Conservation (phyloP, 495 filamentous ascomycete genomes). For the Penicillium atrosanguineum region DNA sequence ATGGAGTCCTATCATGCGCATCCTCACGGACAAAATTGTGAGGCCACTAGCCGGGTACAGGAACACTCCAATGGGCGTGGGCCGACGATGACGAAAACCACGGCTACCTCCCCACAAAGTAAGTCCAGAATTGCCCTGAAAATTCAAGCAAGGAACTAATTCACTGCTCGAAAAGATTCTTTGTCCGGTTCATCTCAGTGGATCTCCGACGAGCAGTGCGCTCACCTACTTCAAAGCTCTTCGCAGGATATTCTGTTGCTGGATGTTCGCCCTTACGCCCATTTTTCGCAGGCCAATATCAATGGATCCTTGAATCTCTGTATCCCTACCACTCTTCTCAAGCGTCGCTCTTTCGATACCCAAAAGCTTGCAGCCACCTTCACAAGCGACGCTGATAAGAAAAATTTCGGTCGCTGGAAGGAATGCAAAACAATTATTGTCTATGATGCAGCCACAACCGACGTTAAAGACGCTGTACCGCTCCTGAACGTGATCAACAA, state of each 20-base stretch:
- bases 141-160: not conserved
- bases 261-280: slow-evolving; percentile 86
- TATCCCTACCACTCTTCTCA: slow-evolving; percentile 91
- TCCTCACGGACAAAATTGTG: not conserved
- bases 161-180: not conserved
- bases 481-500: slow-evolving; percentile 87
- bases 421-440: slow-evolving; percentile 73
- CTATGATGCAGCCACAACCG: slow-evolving; percentile 75
- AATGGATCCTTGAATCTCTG: slow-evolving; percentile 83
- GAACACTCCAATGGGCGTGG: not conserved
- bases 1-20: slow-evolving; percentile 5
- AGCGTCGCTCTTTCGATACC: slow-evolving; percentile 88
- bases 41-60: slow-evolving; percentile 1
- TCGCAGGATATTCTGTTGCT: slow-evolving; percentile 65
- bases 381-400: slow-evolving; percentile 67
- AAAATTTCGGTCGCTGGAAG: slow-evolving; percentile 74
- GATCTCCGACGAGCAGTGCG: slow-evolving; percentile 63
- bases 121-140: not conserved
- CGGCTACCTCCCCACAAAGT: slow-evolving; percentile 9
- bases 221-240: slow-evolving; percentile 59
- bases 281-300: slow-evolving; percentile 74
- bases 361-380: slow-evolving; percentile 87
- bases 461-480: slow-evolving; percentile 72
- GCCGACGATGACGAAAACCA: not conserved
- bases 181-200: slow-evolving; percentile 30